Evolutionary conservation across 169 alveolate species (phyloP).

Genomic region (Cyclospora cayetanensis): DNA sequence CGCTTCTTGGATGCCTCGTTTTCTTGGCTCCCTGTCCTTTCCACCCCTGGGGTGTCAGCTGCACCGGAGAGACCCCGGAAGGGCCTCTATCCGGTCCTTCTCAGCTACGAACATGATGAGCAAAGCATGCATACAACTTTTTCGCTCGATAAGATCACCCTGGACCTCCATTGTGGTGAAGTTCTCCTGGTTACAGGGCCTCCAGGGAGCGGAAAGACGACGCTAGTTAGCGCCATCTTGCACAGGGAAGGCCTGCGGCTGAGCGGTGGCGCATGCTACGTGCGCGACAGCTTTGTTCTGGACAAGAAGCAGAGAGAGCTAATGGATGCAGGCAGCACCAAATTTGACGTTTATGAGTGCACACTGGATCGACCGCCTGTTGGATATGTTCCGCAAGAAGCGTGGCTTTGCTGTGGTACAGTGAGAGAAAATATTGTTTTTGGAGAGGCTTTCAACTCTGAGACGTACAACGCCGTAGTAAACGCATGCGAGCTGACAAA

Average conservation of each 20-base stretch:
- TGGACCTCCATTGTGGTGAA: constrained; percentile 74
- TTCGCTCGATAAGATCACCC: neutral
- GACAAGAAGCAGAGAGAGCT: neutral
- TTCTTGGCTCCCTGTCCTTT: constrained; percentile 43
- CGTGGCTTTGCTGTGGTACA: constrained; percentile 86
- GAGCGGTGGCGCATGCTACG: constrained; percentile 4
- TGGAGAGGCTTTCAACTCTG: constrained; percentile 75
- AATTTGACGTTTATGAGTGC: neutral
- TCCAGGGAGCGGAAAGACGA: constrained; percentile 89
- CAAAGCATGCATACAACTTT: neutral
- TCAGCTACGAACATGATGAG: neutral
- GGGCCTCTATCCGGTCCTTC: neutral
- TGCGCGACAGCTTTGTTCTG: neutral
- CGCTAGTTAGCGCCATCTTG: constrained; percentile 81
- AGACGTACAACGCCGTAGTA: constrained; percentile 76
- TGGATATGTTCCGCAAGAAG: constrained; percentile 84
- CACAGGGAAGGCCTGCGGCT: constrained; percentile 15
- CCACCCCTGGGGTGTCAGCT: neutral
- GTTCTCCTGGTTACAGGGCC: constrained; percentile 81
- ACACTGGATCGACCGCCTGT: constrained; percentile 63
- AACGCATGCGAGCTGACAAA: constrained; percentile 76
- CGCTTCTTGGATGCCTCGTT: constrained; percentile 18
- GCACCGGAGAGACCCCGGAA: no score
- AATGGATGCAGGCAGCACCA: neutral
- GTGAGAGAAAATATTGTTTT: constrained; percentile 84